A percentile compares a stretch with the other conserved stretches of the same genome.
Evolutionary conservation across 192 early-diverging fungal species (phyloP).

Genomic region (Coemansia sp.): DNA sequence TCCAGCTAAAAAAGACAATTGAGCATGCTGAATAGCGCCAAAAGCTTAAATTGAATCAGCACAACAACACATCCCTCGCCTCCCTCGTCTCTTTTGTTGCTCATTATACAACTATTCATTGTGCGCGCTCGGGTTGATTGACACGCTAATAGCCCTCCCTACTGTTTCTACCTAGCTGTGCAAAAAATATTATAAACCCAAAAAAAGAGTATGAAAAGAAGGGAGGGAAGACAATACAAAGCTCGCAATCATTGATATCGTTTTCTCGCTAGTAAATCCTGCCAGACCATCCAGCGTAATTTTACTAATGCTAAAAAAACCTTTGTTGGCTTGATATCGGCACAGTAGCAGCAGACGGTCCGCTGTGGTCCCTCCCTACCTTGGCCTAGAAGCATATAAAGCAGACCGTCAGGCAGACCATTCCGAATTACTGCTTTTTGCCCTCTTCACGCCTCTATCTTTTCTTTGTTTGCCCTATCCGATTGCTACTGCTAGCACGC

Average conservation of each 20-base stretch:
- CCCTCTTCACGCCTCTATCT: not conserved
- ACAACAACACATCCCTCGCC: slow-evolving; percentile 1
- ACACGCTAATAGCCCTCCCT: not conserved
- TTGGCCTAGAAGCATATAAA: not conserved
- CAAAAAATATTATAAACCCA: not conserved
- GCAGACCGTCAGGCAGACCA: not conserved
- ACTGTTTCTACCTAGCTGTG: not conserved
- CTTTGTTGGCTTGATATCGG: not conserved
- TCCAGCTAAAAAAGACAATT: not conserved
- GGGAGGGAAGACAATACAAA: not conserved
- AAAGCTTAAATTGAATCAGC: not conserved
- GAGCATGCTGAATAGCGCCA: not conserved
- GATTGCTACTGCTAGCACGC: slow-evolving; percentile 1
- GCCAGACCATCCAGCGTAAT: not conserved
- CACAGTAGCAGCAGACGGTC: slow-evolving; percentile 3
- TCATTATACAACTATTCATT: not conserved
- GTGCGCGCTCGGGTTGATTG: not conserved
- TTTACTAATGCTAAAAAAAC: not conserved
- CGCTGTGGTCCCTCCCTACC: not conserved
- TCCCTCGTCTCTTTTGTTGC: not conserved
- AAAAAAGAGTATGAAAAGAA: not conserved
- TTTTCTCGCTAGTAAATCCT: not conserved
- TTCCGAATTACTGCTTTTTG: not conserved
- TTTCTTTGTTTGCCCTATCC: slow-evolving; percentile 5
- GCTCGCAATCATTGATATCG: not conserved